Evolutionary conservation across 2,329 filamentous ascomycete genomes (phyloP).

Genomic region (Epichloe aotearoae): DNA sequence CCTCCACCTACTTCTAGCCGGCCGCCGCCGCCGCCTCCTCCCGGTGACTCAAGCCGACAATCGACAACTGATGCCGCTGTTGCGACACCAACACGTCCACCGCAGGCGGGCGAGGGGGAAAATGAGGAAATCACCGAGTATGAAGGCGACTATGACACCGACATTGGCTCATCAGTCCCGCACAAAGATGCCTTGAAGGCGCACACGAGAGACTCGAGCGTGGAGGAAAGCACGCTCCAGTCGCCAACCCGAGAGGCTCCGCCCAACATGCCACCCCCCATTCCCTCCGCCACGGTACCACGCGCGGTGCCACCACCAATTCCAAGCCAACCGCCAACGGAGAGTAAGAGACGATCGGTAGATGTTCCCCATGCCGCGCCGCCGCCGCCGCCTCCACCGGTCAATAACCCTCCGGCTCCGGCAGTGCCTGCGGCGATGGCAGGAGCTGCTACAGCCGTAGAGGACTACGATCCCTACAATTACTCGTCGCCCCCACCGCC

Average conservation of each 20-base stretch:
- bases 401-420: slow-evolving; percentile 12
- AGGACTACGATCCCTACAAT: slow-evolving; percentile 59
- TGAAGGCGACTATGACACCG: slow-evolving; percentile 95
- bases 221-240: slow-evolving; percentile 55
- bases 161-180: slow-evolving; percentile 85
- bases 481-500: slow-evolving; percentile 27
- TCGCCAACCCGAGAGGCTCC: slow-evolving; percentile 36
- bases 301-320: slow-evolving; percentile 51
- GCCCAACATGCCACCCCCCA: slow-evolving; percentile 38
- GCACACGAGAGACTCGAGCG: slow-evolving; percentile 62
- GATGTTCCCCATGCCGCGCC: slow-evolving; percentile 60
- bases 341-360: slow-evolving; percentile 46
- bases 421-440: not conserved
- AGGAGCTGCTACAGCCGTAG: slow-evolving; percentile 29
- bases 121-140: slow-evolving; percentile 82
- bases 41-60: slow-evolving; percentile 37
- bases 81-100: slow-evolving; percentile 27
- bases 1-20: slow-evolving; percentile 39
- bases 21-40: slow-evolving; percentile 41
- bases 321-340: slow-evolving; percentile 44
- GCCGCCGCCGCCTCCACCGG: slow-evolving; percentile 27
- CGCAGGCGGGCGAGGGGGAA: slow-evolving; percentile 45
- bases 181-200: slow-evolving; percentile 87
- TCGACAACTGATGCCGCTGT: slow-evolving; percentile 43
- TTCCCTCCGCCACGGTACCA: slow-evolving; percentile 40